Evolutionary conservation across 345 rosid species (phyloP).

Genomic region (Hypericum androsaemum): DNA sequence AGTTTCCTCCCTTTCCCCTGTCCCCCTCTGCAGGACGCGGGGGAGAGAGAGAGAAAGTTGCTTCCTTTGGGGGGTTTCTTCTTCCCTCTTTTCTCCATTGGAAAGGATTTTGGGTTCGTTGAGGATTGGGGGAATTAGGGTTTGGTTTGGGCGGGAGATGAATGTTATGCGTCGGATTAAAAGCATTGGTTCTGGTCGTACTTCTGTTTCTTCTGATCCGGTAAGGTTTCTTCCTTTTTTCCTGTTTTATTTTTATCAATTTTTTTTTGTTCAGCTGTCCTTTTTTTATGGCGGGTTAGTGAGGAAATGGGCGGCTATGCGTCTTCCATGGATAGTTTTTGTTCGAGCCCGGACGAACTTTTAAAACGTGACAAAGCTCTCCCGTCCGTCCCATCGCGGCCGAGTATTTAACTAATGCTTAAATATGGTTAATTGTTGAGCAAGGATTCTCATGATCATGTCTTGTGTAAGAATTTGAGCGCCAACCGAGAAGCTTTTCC

Average conservation of each 20-base stretch:
- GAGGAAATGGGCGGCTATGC: background rate
- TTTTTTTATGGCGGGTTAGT: background rate
- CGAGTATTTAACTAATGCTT: constrained; percentile 2
- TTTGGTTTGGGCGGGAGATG: constrained; percentile 41
- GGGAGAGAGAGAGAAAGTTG: no score
- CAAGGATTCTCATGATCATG: no score
- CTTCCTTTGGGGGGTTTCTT: no score
- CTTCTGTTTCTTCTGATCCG: constrained; percentile 69
- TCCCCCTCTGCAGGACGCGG: no score
- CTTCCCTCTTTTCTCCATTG: no score
- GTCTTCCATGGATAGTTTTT: background rate
- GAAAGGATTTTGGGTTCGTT: no score
- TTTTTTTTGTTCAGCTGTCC: constrained; percentile 2
- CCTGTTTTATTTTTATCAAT: background rate
- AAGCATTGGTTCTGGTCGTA: constrained; percentile 96
- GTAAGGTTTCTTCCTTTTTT: constrained; percentile 24
- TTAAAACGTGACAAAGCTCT: no score
- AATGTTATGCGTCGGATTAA: constrained; percentile 92
- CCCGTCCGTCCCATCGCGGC: background rate
- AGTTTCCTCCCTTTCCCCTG: no score
- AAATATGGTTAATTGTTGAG: constrained; percentile 1
- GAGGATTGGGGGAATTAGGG: constrained; percentile 19
- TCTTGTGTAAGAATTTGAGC: background rate
- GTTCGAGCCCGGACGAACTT: no score
- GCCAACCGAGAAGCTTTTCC: no score